Conservation (phyloP, 768 basidiomycete species). For the Mycena albidolilacea region DNA sequence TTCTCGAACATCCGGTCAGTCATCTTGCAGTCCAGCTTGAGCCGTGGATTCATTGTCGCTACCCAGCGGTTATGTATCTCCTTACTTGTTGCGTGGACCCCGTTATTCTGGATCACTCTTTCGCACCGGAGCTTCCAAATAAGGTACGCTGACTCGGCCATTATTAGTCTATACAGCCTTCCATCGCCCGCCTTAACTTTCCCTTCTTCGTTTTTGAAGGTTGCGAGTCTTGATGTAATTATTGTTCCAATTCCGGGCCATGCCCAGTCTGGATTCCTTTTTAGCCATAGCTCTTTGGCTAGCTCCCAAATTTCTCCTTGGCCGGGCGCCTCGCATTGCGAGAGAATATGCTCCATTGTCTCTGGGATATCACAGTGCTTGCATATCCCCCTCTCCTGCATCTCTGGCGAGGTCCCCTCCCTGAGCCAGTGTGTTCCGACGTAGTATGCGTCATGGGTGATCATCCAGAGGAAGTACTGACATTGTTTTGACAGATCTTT, state of each 20-base stretch:
- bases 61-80: no score
- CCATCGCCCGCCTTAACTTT: no score
- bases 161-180: no score
- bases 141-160: no score
- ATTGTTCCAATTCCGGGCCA: conserved; percentile 12
- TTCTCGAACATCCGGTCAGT: no score
- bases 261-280: conserved; percentile 18
- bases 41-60: no score
- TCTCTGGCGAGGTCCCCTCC: not conserved
- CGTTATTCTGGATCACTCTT: no score
- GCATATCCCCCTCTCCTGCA: not conserved
- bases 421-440: not conserved
- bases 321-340: not conserved
- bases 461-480: not conserved
- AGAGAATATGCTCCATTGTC: not conserved
- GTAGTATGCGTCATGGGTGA: not conserved
- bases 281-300: not conserved
- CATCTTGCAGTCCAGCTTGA: no score
- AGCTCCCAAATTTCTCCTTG: not conserved
- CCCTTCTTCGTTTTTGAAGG: conserved; percentile 5
- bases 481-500: conserved; percentile 31
- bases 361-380: not conserved
- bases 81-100: no score
- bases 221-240: not conserved
- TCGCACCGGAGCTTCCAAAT: no score